Evolutionary conservation across 2,329 filamentous ascomycete genomes (phyloP).

Genomic region (Paraconiothyrium brasiliense): DNA sequence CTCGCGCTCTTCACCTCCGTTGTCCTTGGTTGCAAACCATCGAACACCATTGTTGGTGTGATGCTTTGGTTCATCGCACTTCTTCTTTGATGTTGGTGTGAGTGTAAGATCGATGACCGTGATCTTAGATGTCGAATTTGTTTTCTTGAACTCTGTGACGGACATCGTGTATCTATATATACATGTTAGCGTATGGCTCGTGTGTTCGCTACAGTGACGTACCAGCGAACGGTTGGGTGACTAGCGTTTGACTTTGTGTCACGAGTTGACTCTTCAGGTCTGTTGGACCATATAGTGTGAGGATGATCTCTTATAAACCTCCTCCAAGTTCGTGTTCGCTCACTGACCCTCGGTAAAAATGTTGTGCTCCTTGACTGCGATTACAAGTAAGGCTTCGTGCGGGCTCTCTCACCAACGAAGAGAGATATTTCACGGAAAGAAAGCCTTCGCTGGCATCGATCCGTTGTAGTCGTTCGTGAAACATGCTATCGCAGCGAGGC

Average conservation of each 20-base stretch:
- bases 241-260: background rate
- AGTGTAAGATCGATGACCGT: background rate
- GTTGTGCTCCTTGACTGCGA: background rate
- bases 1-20: background rate
- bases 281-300: background rate
- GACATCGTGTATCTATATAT: slow-evolving; percentile 6
- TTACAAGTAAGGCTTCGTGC: background rate
- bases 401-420: background rate
- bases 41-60: background rate
- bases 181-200: background rate
- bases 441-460: background rate
- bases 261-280: background rate
- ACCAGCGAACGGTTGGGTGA: background rate
- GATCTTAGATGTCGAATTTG: background rate
- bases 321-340: background rate
- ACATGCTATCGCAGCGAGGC: no score
- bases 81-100: background rate
- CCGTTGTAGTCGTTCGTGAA: no score
- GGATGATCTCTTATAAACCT: background rate
- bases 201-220: slow-evolving; percentile 5
- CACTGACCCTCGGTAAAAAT: background rate
- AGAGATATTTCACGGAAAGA: background rate
- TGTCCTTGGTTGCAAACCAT: background rate
- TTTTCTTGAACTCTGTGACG: background rate
- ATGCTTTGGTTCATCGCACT: background rate